Percentiles rank a stretch among this genome's conserved stretches.
Evolutionary conservation across 495 filamentous ascomycete species (phyloP).

Genomic region (Cercophora newfieldiana): DNA sequence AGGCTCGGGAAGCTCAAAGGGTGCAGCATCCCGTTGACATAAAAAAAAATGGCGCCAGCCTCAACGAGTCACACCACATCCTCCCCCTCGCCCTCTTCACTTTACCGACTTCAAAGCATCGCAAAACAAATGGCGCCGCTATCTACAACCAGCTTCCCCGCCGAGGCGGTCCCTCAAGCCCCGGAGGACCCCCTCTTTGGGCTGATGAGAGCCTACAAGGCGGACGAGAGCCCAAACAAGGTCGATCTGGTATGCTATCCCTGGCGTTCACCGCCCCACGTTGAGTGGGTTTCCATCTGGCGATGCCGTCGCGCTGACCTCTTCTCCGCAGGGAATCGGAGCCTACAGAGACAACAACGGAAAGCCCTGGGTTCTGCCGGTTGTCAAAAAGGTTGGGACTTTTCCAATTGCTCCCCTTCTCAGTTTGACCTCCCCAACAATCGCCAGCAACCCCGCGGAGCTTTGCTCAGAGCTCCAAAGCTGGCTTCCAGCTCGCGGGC

Average conservation of each 20-base stretch:
- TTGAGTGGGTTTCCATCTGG: not conserved
- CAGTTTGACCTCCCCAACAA: not conserved
- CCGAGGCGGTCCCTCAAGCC: constrained; percentile 80
- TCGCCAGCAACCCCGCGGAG: constrained; percentile 5
- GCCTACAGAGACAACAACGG: constrained; percentile 94
- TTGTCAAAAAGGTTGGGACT: constrained; percentile 82
- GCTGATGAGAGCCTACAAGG: constrained; percentile 82
- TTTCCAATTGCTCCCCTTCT: not conserved
- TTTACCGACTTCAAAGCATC: constrained; percentile 47
- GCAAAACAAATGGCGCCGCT: constrained; percentile 41
- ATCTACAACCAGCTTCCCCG: constrained; percentile 68
- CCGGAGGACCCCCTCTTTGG: constrained; percentile 96
- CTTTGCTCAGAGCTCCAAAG: constrained; percentile 3
- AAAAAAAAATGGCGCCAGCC: constrained; percentile 33
- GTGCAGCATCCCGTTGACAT: not conserved
- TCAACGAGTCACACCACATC: constrained; percentile 25
- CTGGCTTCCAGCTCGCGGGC: constrained; percentile 14
- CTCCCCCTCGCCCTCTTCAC: constrained; percentile 27
- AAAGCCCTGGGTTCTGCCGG: constrained; percentile 97
- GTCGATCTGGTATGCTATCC: constrained; percentile 66
- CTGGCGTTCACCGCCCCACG: not conserved
- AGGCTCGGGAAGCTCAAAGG: not conserved
- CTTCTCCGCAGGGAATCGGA: constrained; percentile 67
- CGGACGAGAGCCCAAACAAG: constrained; percentile 81
- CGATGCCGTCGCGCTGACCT: not conserved